Conservation (phyloP, 2,329 filamentous ascomycete species). For the Albifimbria verrucaria region DNA sequence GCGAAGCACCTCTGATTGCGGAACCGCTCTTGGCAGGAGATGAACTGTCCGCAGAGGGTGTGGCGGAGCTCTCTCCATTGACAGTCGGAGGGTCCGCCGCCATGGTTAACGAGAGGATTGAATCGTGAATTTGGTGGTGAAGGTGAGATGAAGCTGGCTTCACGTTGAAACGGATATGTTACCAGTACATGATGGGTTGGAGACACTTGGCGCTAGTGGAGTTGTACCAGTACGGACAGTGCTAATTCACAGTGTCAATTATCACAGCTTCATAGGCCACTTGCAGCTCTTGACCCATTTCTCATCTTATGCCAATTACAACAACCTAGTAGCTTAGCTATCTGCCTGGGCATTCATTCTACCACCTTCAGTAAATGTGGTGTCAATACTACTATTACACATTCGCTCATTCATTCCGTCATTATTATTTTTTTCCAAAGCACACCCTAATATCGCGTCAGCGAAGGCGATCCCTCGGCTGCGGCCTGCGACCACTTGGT, state of each 20-base stretch:
- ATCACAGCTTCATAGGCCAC: too few relatives aligned
- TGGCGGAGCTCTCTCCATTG: neutral
- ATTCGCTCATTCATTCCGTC: neutral
- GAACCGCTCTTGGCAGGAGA: neutral
- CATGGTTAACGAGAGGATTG: too few relatives aligned
- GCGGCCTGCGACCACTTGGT: slow-evolving; percentile 53
- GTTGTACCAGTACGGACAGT: too few relatives aligned
- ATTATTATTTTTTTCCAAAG: neutral
- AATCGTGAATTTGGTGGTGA: too few relatives aligned
- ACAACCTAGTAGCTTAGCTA: neutral
- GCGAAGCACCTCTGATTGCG: slow-evolving; percentile 68
- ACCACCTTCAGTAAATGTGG: too few relatives aligned
- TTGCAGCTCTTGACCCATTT: too few relatives aligned
- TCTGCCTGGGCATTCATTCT: neutral
- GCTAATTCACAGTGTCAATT: too few relatives aligned
- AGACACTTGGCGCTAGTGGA: too few relatives aligned
- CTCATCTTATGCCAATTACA: too few relatives aligned
- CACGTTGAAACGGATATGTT: too few relatives aligned
- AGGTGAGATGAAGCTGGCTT: too few relatives aligned
- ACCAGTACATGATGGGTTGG: too few relatives aligned
- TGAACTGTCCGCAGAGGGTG: neutral
- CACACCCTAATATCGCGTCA: slow-evolving; percentile 35
- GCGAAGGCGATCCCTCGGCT: slow-evolving; percentile 37
- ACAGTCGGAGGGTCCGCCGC: neutral
- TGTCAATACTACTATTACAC: neutral